Evolutionary conservation across 352 stramenopile genomes (phyloP).

Genomic region (Aphanomyces astaci): DNA sequence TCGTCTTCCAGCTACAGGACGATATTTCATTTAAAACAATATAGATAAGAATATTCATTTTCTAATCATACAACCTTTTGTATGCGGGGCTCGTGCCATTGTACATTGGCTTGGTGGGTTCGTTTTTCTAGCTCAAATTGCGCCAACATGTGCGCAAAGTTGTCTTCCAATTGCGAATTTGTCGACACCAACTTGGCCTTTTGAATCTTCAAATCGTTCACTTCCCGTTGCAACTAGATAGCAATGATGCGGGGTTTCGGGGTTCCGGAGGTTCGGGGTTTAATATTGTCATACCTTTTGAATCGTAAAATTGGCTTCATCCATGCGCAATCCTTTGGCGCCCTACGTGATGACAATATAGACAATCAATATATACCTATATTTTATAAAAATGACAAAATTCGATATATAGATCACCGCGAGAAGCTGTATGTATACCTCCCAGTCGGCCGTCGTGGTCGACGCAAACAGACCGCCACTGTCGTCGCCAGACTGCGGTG

Average conservation of each 20-base stretch:
- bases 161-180: slow-evolving; percentile 72
- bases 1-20: slow-evolving; percentile 55
- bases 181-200: slow-evolving; percentile 53
- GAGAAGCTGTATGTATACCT: too few species aligned
- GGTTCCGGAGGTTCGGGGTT: background rate
- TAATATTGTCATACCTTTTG: slow-evolving; percentile 36
- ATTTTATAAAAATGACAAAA: too few species aligned
- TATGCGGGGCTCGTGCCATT: slow-evolving; percentile 25
- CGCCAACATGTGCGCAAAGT: slow-evolving; percentile 48
- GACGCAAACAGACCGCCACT: too few species aligned
- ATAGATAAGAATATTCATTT: too few species aligned
- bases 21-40: too few species aligned
- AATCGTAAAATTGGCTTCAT: slow-evolving; percentile 56
- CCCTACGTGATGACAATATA: background rate
- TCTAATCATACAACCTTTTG: too few species aligned
- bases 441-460: too few species aligned
- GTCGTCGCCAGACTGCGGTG: background rate
- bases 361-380: too few species aligned
- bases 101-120: slow-evolving; percentile 56
- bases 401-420: too few species aligned
- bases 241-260: too few species aligned
- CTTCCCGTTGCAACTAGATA: slow-evolving; percentile 43
- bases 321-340: slow-evolving; percentile 19
- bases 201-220: slow-evolving; percentile 45
- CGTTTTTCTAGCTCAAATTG: slow-evolving; percentile 69